Conservation (phyloP, 116 monocot species). For the Trichopus zeylanicus region DNA sequence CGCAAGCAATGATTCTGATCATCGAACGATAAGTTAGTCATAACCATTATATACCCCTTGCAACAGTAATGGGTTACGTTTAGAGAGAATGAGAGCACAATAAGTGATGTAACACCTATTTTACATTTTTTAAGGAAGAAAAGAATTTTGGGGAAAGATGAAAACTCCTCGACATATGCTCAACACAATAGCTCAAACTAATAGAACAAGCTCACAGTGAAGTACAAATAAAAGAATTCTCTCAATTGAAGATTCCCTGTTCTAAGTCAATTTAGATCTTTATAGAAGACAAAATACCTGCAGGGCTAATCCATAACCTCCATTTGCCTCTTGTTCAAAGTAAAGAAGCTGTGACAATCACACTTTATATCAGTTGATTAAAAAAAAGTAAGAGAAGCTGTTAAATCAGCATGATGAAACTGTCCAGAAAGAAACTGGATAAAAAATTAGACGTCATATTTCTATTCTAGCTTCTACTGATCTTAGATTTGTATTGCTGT, state of each 20-base stretch:
- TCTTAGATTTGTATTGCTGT: neutral
- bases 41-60: no score
- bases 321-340: slow-evolving; percentile 90
- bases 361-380: neutral
- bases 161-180: neutral
- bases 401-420: neutral
- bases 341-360: slow-evolving; percentile 59
- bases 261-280: neutral
- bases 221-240: neutral
- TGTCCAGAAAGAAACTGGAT: neutral
- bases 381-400: neutral
- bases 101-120: neutral
- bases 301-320: slow-evolving; percentile 85
- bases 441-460: neutral
- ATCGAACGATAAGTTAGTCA: no score
- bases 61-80: no score
- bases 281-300: slow-evolving; percentile 35
- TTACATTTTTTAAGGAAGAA: neutral
- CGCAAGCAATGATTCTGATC: no score
- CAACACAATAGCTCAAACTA: neutral
- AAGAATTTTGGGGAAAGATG: neutral
- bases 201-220: neutral
- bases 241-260: no score
- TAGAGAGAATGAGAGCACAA: no score
- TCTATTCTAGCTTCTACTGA: neutral